Percentiles rank a stretch among this genome's conserved stretches.
phyloP scores from a whole-genome alignment of 148 eudicot genomes.

The Rhododendron molle region DNA sequence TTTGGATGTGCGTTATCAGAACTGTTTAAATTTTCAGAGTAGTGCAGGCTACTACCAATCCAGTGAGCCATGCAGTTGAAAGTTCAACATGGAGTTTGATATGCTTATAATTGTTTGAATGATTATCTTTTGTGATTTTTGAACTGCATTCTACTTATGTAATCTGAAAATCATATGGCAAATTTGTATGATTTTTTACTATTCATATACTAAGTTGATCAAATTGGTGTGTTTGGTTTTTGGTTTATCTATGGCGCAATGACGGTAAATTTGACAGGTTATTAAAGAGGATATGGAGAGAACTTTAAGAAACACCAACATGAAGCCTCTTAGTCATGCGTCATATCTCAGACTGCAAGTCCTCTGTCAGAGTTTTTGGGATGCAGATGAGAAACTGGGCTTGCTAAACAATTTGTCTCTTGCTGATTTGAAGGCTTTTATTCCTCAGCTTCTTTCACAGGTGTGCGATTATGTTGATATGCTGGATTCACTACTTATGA shows the following conservation, averaged over 20 bases:
- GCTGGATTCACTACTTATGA: not conserved
- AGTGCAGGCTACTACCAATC: not conserved
- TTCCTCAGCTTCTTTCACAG: constrained; percentile 83
- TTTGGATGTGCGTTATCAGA: not conserved
- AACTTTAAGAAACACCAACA: constrained; percentile 74
- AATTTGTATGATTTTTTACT: not conserved
- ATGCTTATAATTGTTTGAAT: not conserved
- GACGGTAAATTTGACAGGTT: constrained; percentile 42
- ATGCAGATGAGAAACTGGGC: constrained; percentile 73
- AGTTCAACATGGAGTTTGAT: constrained; percentile 1
- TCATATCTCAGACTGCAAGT: constrained; percentile 86
- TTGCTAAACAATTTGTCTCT: constrained; percentile 56
- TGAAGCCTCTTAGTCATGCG: constrained; percentile 90
- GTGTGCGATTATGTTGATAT: constrained; percentile 27
- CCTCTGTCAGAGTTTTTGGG: constrained; percentile 82
- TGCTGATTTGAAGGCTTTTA: constrained; percentile 64
- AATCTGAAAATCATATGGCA: not conserved
- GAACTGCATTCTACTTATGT: not conserved
- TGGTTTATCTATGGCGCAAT: not conserved
- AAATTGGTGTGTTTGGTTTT: not conserved
- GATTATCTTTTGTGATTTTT: not conserved
- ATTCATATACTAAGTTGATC: not conserved
- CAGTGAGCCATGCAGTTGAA: not conserved
- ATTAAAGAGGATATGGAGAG: constrained; percentile 89
- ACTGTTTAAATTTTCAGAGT: not conserved